phyloP scores from a whole-genome alignment of 2,329 filamentous ascomycete genomes.

The Venturia pyrina region DNA sequence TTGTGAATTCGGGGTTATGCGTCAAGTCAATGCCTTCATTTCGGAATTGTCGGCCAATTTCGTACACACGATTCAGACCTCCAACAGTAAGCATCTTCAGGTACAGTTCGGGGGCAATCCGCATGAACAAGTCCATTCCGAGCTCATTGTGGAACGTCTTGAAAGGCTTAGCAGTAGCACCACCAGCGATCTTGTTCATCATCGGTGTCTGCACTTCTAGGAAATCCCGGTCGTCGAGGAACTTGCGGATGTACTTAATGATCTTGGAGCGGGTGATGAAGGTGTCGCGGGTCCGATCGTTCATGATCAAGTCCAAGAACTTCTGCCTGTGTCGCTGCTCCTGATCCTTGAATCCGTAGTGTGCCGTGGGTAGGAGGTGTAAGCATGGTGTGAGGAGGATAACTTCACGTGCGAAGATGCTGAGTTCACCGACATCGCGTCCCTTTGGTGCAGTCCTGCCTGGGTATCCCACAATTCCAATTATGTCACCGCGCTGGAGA shows the following conservation, averaged over 20 bases:
- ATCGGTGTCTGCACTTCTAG: conserved; percentile 94
- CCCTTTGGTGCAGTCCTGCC: conserved; percentile 84
- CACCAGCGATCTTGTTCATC: conserved; percentile 92
- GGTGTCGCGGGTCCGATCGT: conserved; percentile 72
- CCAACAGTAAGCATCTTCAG: conserved; percentile 95
- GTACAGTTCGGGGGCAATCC: conserved; percentile 89
- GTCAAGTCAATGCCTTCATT: conserved; percentile 89
- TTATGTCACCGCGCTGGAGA: conserved; percentile 83
- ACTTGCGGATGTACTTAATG: conserved; percentile 77
- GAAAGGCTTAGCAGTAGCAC: conserved; percentile 92
- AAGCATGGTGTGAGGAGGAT: conserved; percentile 70
- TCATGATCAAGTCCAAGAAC: conserved; percentile 85
- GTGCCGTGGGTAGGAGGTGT: conserved; percentile 79
- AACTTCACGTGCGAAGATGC: conserved; percentile 83
- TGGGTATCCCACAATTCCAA: conserved; percentile 77
- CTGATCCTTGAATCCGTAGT: conserved; percentile 91
- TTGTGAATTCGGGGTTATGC: conserved; percentile 98
- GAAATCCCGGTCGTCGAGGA: conserved; percentile 81
- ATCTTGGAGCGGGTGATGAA: conserved; percentile 83
- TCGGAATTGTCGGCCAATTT: conserved; percentile 89
- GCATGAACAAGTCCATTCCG: conserved; percentile 89
- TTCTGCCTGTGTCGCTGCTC: conserved; percentile 79
- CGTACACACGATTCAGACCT: conserved; percentile 88
- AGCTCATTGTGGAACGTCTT: conserved; percentile 93
- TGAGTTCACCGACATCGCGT: conserved; percentile 83